Base-by-base conservation (phyloP, 1,284 basidiomycete species). In the Flammula alnicola region DNA sequence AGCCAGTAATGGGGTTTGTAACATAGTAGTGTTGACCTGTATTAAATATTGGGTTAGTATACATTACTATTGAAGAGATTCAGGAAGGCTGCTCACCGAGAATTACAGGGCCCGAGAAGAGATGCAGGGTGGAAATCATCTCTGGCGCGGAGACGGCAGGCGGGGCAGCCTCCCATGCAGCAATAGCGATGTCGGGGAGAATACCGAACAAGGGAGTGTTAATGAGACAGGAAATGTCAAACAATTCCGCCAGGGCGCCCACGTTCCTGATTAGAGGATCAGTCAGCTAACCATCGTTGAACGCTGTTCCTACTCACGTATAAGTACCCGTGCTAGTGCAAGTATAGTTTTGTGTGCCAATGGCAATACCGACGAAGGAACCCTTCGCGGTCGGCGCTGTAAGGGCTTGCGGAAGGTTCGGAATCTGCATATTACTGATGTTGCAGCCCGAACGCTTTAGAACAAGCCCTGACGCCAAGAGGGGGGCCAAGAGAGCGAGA, bases 11-110 rank as follows among this genome's bases (percentile, higher is more conserved):
- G n/a, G 77, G 73, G 62, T 78, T 77, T 10, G 68, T 44, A 25
- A 80, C 66, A 58, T 79, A 84, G 69, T 80, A 82, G 65, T 84
- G 81, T 54, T 80, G 73, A 4, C 80, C 80, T 59, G 77, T 68
- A 30, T 57, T 27, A 64, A 36, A 8, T 19, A 10, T 1, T 58
- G 25, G 12, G 23, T 20, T 5, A 37, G 30, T n/a, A 51, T 2
- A 57, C 58, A 26, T 47, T 42, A 55, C 61, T 56, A 53, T 54
- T 23, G 49, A 62, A 46, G 36, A 70, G 50, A 26, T 40, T 19
- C 61, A 54, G 3, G 17, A 32, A 19, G 26, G 7, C 4, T 31
- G 12, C 52, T 44, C 45, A 60, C 79, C 80, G 48, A 83, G 75
- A 36, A 72, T 58, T 22, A 64, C 47, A 2, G 66, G 56, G 1